Conservation (phyloP, 495 filamentous ascomycete genomes). For the Penicillium paradoxum region DNA sequence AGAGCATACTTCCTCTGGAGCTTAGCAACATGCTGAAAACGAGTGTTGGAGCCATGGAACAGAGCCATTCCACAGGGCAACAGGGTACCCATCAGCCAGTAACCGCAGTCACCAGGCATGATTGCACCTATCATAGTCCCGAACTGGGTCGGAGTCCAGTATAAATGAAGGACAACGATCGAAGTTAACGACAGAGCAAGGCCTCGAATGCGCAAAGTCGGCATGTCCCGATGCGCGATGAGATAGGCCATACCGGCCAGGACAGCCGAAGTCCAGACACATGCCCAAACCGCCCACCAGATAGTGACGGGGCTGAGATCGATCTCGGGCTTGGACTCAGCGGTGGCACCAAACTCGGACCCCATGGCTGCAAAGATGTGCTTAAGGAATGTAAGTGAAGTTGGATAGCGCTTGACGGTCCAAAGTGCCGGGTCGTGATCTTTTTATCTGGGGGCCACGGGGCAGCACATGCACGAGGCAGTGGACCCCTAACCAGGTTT, state of each 20-base stretch:
- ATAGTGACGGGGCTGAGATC: constrained; percentile 24
- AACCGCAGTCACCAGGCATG: constrained; percentile 55
- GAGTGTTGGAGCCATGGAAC: constrained; percentile 65
- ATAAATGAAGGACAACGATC: constrained; percentile 59
- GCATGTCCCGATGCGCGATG: constrained; percentile 47
- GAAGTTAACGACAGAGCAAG: constrained; percentile 54
- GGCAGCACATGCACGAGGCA: not conserved
- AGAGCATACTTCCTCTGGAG: constrained; percentile 31
- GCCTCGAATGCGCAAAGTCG: constrained; percentile 60
- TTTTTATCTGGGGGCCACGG: constrained; percentile 1
- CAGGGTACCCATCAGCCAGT: constrained; percentile 71
- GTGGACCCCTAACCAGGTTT: not conserved
- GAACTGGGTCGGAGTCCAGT: constrained; percentile 55
- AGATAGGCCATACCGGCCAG: constrained; percentile 50
- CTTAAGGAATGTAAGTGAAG: constrained; percentile 29
- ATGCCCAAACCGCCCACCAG: constrained; percentile 33
- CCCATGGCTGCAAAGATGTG: constrained; percentile 27
- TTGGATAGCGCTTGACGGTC: constrained; percentile 20
- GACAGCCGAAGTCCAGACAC: constrained; percentile 53
- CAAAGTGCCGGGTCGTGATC: not conserved
- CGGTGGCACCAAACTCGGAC: constrained; percentile 31
- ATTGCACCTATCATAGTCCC: constrained; percentile 55
- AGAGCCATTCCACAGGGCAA: constrained; percentile 65
- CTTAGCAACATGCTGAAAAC: constrained; percentile 59
- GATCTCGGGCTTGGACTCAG: constrained; percentile 25